These are phyloP conservation scores for Chiua virens DNA, from an alignment of 768 basidiomycete species.

Conservation along the genomic window DNA sequence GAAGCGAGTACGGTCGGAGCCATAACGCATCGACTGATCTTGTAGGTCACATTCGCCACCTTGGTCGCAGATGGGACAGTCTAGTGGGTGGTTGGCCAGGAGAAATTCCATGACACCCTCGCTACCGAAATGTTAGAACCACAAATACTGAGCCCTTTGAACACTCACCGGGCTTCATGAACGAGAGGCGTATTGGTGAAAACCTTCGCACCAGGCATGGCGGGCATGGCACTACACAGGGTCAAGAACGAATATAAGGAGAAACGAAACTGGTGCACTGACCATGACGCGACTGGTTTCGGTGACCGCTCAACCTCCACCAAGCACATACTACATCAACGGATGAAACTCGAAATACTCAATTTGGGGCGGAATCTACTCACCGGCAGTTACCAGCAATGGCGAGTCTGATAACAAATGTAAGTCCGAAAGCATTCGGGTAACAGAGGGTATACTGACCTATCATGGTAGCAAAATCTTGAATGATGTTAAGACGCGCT, in stretches of 20 bases:
- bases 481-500: slow-evolving; percentile 13
- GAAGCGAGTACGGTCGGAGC: slow-evolving; percentile 95
- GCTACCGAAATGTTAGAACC: slow-evolving; percentile 38
- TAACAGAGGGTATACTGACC: slow-evolving; percentile 38
- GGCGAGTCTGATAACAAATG: slow-evolving; percentile 60
- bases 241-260: background rate
- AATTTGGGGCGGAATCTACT: slow-evolving; percentile 27
- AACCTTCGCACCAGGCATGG: slow-evolving; percentile 91
- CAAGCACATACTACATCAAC: slow-evolving; percentile 80
- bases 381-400: slow-evolving; percentile 98
- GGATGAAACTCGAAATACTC: slow-evolving; percentile 7
- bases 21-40: slow-evolving; percentile 99
- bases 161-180: slow-evolving; percentile 73
- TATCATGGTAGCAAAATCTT: slow-evolving; percentile 87
- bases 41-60: slow-evolving; percentile 99
- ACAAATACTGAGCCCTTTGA: background rate
- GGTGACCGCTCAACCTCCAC: slow-evolving; percentile 96
- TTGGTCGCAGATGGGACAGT: slow-evolving; percentile 98
- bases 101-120: slow-evolving; percentile 99
- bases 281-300: slow-evolving; percentile 95
- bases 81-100: slow-evolving; percentile 94
- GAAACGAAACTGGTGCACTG: slow-evolving; percentile 16
- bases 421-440: slow-evolving; percentile 1
- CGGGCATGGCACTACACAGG: slow-evolving; percentile 83
- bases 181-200: slow-evolving; percentile 92